A percentile compares a stretch with the other conserved stretches of the same genome.
phyloP scores from a whole-genome alignment of 2,329 filamentous ascomycete species.

The Sclerotinia borealis region DNA sequence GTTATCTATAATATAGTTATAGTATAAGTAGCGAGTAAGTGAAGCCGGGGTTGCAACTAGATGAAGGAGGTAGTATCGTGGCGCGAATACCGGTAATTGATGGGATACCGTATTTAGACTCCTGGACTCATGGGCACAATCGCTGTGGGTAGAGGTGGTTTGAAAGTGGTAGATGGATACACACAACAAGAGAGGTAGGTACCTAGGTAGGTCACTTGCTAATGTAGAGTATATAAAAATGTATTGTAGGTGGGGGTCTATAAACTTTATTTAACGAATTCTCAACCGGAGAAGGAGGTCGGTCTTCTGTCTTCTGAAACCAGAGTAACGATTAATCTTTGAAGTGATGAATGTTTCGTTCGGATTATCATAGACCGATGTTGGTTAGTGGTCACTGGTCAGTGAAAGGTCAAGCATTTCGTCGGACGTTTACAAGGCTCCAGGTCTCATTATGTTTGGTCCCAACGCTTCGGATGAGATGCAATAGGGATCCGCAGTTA shows the following conservation, averaged over 20 bases:
- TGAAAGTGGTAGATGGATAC: not conserved
- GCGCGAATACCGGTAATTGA: not conserved
- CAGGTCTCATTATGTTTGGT: not conserved
- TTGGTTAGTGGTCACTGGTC: not conserved
- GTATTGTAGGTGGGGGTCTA: not conserved
- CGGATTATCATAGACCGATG: conserved; percentile 3
- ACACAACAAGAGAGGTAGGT: not conserved
- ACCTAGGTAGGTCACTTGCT: not conserved
- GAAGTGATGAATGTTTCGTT: conserved; percentile 8
- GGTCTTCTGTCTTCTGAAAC: too few species aligned
- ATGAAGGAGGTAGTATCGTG: not conserved
- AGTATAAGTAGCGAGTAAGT: not conserved
- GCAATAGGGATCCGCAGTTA: conserved; percentile 6
- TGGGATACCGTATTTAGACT: not conserved
- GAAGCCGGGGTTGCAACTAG: not conserved
- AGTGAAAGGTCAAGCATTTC: not conserved
- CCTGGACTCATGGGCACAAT: too few species aligned
- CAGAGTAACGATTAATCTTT: not conserved
- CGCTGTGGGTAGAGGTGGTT: not conserved
- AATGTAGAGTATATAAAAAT: not conserved
- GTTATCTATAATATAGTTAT: not conserved
- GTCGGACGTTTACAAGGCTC: conserved; percentile 3
- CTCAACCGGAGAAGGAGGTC: not conserved
- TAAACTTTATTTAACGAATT: not conserved
- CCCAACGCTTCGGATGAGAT: conserved; percentile 11